These are phyloP conservation scores for Neurospora intermedia DNA, from an alignment of 495 filamentous ascomycete species.

Conservation along the genomic window DNA sequence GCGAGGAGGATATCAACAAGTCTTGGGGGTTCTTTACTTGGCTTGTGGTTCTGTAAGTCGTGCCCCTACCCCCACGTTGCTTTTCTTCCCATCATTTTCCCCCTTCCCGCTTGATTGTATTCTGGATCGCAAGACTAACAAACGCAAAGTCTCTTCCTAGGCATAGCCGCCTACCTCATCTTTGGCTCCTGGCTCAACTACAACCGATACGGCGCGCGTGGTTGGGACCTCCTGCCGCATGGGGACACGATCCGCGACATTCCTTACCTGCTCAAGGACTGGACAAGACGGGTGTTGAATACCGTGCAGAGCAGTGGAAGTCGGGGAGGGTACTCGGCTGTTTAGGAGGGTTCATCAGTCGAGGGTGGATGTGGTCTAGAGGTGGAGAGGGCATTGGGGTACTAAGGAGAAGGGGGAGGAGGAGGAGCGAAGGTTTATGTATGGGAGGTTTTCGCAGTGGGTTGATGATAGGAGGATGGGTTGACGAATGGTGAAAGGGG, in stretches of 20 bases:
- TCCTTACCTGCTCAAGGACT: constrained; percentile 88
- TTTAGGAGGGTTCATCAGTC: constrained; percentile 35
- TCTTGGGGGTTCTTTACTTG: constrained; percentile 96
- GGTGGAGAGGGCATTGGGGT: background rate
- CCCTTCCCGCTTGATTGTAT: constrained; percentile 2
- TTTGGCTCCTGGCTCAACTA: constrained; percentile 99
- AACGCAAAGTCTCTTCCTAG: constrained; percentile 62
- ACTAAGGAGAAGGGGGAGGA: constrained; percentile 9
- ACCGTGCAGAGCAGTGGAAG: constrained; percentile 71
- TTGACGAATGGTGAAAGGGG: background rate
- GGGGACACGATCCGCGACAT: constrained; percentile 85
- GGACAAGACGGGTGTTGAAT: constrained; percentile 62
- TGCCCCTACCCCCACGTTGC: background rate
- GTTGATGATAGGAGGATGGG: constrained; percentile 6
- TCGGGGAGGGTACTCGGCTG: constrained; percentile 88
- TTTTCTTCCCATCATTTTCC: background rate
- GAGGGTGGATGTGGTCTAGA: constrained; percentile 3
- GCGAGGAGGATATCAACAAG: constrained; percentile 16
- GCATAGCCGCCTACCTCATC: constrained; percentile 82
- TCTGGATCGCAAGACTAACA: background rate
- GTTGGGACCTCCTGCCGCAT: constrained; percentile 93
- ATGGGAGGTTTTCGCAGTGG: constrained; percentile 27
- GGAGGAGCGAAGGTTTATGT: constrained; percentile 16
- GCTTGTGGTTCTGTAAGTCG: constrained; percentile 87
- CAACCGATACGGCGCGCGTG: constrained; percentile 87